Percentiles rank a stretch among this genome's conserved stretches.
phyloP scores from a whole-genome alignment of 2,329 filamentous ascomycete genomes.

The Aspergillus spinulosporus region DNA sequence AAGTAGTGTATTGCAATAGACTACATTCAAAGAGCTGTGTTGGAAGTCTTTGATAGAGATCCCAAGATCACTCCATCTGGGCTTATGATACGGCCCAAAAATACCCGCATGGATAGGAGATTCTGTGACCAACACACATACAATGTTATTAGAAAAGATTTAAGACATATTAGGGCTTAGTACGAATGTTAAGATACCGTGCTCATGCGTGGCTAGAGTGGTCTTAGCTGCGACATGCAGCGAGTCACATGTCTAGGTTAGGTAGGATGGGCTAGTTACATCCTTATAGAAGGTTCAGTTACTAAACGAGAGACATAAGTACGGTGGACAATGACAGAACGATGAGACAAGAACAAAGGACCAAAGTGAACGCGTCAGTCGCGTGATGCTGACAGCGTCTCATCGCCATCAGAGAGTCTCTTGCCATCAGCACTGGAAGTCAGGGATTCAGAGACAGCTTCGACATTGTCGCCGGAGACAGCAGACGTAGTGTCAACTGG shows the following conservation, averaged over 20 bases:
- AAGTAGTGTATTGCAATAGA: too few species aligned
- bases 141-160: too few species aligned
- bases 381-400: background rate
- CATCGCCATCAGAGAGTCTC: conserved; percentile 26
- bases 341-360: background rate
- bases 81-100: too few species aligned
- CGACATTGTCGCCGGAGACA: too few species aligned
- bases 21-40: too few species aligned
- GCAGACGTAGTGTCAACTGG: too few species aligned
- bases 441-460: conserved; percentile 24
- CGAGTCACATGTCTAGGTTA: background rate
- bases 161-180: too few species aligned
- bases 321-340: background rate
- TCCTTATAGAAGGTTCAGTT: background rate
- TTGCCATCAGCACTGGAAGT: conserved; percentile 31
- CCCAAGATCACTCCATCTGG: too few species aligned
- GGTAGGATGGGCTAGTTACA: background rate
- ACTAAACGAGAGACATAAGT: background rate
- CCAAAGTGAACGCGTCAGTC: background rate
- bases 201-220: background rate
- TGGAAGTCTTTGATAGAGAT: too few species aligned
- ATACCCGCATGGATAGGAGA: too few species aligned
- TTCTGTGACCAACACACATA: too few species aligned
- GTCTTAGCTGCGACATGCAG: background rate
- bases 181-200: too few species aligned